Base-by-base conservation (phyloP, 495 filamentous ascomycete species). In the Penicillium cinerascens region DNA sequence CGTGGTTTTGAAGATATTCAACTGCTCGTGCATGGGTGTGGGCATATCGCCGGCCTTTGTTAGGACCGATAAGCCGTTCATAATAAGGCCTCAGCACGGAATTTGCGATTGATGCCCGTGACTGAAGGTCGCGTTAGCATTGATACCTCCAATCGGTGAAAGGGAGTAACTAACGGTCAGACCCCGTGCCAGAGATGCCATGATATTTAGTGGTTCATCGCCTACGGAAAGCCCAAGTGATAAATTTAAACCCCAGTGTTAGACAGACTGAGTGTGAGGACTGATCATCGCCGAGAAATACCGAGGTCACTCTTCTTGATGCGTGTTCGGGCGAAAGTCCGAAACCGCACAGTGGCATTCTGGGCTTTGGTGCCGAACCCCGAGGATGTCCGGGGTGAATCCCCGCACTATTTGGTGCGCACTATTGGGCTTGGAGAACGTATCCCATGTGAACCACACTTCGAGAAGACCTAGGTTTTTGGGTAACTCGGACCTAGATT, bases 1-100 rank as follows among this genome's bases (percentile, higher is more conserved):
- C 51, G 7, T 59, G 49, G 22, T 17, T 50, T 35, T 59, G 55
- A 20, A 62, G 52, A n/a, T 45, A 62, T 18, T 56, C 55, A 9
- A 51, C 59, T 9, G 55, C 59, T 8, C 59, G 55, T 10, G 55
- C 46, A 40, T 62, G 52, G 57, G 36, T 6, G 16, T 39, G 37
- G 6, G 37, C 37, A 11, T 39, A 2, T 33, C 29, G 29, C 11
- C 11, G 11, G 9, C 29, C 11, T 15, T 10, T 33, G 29, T 33
- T 33, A 13, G 29, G 11, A 11, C 29, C 11, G 10, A 33, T 13
- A 13, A 13, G 3, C 13, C 11, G 29, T 13, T 23, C 3, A 6
- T 3, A 23, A 23, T 23, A 23, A 3, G 22, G 6, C 6, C 22
- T 6, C 22, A 23, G 6, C 22, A 33, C 29, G 8, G 29, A 13